Evolutionary conservation across 352 stramenopile genomes (phyloP).

Genomic region (Saprolegnia parasitica): DNA sequence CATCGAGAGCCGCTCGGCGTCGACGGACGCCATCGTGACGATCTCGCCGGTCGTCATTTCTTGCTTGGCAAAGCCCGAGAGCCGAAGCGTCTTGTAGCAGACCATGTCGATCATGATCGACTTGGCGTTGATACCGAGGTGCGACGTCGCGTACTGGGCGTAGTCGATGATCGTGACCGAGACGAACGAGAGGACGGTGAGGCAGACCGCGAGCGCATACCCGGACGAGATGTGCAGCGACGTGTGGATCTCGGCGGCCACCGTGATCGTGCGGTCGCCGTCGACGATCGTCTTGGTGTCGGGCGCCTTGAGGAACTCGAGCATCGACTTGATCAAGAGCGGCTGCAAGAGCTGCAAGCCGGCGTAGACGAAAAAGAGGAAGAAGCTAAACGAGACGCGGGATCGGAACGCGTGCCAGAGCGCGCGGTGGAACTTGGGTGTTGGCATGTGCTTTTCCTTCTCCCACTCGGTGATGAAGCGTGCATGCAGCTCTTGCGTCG

Average conservation of each 20-base stretch:
- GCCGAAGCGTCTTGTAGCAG: constrained; percentile 48
- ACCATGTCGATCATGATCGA: constrained; percentile 58
- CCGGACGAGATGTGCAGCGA: constrained; percentile 42
- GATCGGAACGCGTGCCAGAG: constrained; percentile 45
- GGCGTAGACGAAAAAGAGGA: constrained; percentile 37
- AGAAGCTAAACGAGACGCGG: constrained; percentile 38
- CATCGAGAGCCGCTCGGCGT: constrained; percentile 43
- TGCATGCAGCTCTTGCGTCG: constrained; percentile 29
- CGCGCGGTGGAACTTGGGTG: constrained; percentile 38
- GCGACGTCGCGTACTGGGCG: constrained; percentile 43
- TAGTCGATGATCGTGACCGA: constrained; percentile 45
- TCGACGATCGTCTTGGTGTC: neutral
- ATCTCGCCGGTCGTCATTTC: constrained; percentile 46
- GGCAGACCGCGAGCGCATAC: constrained; percentile 41
- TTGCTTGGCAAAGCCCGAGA: constrained; percentile 44
- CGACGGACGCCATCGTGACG: constrained; percentile 43
- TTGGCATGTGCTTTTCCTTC: constrained; percentile 27
- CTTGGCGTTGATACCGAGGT: constrained; percentile 44
- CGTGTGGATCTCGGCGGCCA: constrained; percentile 28
- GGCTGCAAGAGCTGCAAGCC: constrained; percentile 41
- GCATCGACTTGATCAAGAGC: constrained; percentile 56
- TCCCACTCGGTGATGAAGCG: constrained; percentile 30
- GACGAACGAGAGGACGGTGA: constrained; percentile 40
- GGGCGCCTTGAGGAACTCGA: constrained; percentile 37
- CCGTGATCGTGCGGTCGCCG: neutral